These are phyloP conservation scores for Neovahlkampfia damariscottae DNA, from an alignment of 78 protist species.

Conservation along the genomic window DNA sequence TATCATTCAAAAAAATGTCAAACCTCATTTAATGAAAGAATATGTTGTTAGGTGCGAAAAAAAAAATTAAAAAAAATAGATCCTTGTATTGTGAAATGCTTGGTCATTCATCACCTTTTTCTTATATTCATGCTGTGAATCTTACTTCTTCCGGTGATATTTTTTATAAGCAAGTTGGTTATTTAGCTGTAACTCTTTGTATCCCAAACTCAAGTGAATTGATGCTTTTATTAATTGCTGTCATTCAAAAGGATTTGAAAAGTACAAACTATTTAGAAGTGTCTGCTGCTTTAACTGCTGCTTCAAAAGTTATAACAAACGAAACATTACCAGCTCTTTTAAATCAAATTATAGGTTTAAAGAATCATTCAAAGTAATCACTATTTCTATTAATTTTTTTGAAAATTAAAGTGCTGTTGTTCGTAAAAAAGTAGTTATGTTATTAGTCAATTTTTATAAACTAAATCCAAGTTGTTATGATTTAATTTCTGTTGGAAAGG, in stretches of 20 bases:
- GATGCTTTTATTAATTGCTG: constrained; percentile 42
- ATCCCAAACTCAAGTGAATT: constrained; percentile 50
- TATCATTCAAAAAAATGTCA: background rate
- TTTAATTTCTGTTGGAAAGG: background rate
- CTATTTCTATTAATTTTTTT: background rate
- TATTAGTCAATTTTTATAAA: constrained; percentile 24
- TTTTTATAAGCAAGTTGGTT: constrained; percentile 43
- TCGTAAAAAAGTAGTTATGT: constrained; percentile 48
- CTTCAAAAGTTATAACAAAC: constrained; percentile 22
- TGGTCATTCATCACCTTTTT: constrained; percentile 47
- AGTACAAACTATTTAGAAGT: constrained; percentile 29
- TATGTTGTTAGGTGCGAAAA: constrained; percentile 32
- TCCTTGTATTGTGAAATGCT: constrained; percentile 68
- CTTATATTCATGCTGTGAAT: constrained; percentile 69
- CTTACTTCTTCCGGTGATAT: constrained; percentile 34
- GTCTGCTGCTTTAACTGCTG: constrained; percentile 47
- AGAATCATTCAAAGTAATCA: background rate
- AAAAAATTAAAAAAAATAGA: too few species aligned
- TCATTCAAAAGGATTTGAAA: constrained; percentile 52
- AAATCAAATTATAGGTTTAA: background rate
- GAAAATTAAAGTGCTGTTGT: constrained; percentile 3
- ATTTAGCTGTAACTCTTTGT: constrained; percentile 36
- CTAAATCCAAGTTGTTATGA: constrained; percentile 12
- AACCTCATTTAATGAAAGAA: constrained; percentile 35
- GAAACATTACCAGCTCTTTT: constrained; percentile 42